Conservation (phyloP, 2,329 filamentous ascomycete species). For the Ciborinia camelliae region DNA sequence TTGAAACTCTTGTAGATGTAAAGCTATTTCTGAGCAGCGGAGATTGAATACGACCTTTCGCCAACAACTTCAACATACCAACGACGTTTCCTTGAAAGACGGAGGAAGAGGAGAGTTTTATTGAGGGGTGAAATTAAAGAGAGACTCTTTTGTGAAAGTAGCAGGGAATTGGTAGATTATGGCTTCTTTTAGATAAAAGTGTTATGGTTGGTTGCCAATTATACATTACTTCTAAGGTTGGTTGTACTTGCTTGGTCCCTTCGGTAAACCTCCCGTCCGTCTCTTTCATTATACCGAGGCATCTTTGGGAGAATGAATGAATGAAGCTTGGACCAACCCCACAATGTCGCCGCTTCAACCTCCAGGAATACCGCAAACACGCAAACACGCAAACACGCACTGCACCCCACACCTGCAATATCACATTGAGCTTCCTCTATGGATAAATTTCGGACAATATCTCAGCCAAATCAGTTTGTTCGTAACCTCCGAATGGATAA, state of each 20-base stretch:
- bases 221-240: neutral
- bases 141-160: slow-evolving; percentile 10
- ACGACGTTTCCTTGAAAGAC: slow-evolving; percentile 21
- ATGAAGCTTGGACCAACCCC: neutral
- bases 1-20: slow-evolving; percentile 28
- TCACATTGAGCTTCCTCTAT: neutral
- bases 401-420: neutral
- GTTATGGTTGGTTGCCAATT: slow-evolving; percentile 9
- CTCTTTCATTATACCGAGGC: too few species aligned
- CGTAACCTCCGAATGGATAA: too few species aligned
- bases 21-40: slow-evolving; percentile 36
- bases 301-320: neutral
- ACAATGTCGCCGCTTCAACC: neutral
- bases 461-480: too few species aligned
- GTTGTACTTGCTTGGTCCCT: neutral
- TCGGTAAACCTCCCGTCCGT: too few species aligned
- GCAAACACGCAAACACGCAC: neutral
- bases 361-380: neutral
- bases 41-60: slow-evolving; percentile 35
- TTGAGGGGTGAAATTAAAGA: slow-evolving; percentile 22
- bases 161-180: slow-evolving; percentile 12
- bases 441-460: neutral
- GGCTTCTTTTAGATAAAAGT: slow-evolving; percentile 4
- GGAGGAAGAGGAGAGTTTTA: slow-evolving; percentile 19
- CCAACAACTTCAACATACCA: slow-evolving; percentile 39